Percentiles rank a stretch among this genome's conserved stretches.
These are phyloP conservation scores for Kurtzmaniella fragi DNA, from an alignment of 805 yeast species.

Conservation along the genomic window DNA sequence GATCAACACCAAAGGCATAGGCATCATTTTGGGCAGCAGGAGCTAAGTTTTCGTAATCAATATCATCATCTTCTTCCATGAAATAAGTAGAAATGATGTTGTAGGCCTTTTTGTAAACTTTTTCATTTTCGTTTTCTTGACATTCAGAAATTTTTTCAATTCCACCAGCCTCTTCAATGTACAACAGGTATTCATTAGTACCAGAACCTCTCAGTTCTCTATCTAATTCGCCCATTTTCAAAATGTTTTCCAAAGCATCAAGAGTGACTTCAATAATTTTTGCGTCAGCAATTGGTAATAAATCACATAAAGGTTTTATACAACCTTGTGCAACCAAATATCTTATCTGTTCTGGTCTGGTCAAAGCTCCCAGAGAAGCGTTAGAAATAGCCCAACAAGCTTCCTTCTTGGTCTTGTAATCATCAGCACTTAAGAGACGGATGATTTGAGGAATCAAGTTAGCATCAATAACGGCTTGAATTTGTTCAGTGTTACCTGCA, in stretches of 20 bases:
- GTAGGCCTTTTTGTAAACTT: slow-evolving; percentile 87
- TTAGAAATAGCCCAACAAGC: slow-evolving; percentile 99
- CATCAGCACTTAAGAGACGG: slow-evolving; percentile 73
- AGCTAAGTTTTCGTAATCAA: slow-evolving; percentile 64
- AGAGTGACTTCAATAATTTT: slow-evolving; percentile 91
- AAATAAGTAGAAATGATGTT: slow-evolving; percentile 87
- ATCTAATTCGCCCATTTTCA: slow-evolving; percentile 91
- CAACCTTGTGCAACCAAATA: slow-evolving; percentile 93
- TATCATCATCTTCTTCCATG: slow-evolving; percentile 67
- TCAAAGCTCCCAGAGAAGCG: slow-evolving; percentile 93
- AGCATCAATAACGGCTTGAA: slow-evolving; percentile 93
- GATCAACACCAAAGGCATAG: slow-evolving; percentile 79
- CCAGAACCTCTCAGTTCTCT: slow-evolving; percentile 67
- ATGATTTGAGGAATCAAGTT: slow-evolving; percentile 90
- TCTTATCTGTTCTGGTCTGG: slow-evolving; percentile 88
- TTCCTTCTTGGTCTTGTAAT: slow-evolving; percentile 94
- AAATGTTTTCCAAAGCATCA: slow-evolving; percentile 90
- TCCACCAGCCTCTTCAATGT: slow-evolving; percentile 97
- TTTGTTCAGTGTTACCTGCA: slow-evolving; percentile 93
- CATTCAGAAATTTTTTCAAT: slow-evolving; percentile 93
- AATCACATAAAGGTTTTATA: slow-evolving; percentile 94
- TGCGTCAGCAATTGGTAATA: slow-evolving; percentile 81
- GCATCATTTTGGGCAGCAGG: slow-evolving; percentile 78
- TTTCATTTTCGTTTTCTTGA: slow-evolving; percentile 88
- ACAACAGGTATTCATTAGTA: slow-evolving; percentile 83